Percentiles rank a stretch among this genome's conserved stretches.
Evolutionary conservation across 345 rosid genomes (phyloP).

Genomic region (Eucalyptus pauciflora): DNA sequence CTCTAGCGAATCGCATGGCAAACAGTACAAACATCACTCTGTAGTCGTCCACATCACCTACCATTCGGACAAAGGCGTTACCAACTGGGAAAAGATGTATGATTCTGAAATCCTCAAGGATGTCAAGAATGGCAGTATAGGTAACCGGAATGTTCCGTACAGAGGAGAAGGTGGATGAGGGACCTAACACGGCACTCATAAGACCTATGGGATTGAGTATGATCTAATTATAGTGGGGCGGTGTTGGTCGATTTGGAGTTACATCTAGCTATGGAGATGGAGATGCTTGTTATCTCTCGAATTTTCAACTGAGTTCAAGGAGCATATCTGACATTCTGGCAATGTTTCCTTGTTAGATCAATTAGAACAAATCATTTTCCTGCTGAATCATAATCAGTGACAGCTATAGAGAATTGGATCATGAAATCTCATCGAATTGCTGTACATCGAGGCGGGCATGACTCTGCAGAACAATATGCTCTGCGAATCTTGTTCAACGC

Average conservation of each 20-base stretch:
- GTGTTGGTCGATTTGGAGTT: not conserved
- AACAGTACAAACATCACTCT: not conserved
- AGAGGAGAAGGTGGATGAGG: not conserved
- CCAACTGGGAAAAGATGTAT: not conserved
- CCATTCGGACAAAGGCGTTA: not conserved
- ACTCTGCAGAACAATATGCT: not conserved
- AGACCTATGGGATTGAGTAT: not conserved
- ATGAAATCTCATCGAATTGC: not conserved
- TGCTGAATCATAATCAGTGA: not conserved
- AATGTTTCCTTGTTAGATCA: not conserved
- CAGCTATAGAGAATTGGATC: not conserved
- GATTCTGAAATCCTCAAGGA: not conserved
- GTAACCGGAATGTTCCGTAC: not conserved
- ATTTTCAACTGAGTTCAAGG: not conserved
- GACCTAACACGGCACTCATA: not conserved
- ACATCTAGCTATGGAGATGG: not conserved
- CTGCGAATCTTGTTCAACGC: not conserved
- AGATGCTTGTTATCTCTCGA: not conserved
- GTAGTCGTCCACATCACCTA: too few relatives aligned
- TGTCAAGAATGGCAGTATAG: not conserved
- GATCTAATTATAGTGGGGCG: constrained; percentile 5
- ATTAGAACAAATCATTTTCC: not conserved
- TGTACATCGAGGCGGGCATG: not conserved
- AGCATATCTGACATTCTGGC: not conserved
- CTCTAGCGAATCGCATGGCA: constrained; percentile 3